Conservation (phyloP, 208 protist species). For the Trypanosoma grayi region DNA sequence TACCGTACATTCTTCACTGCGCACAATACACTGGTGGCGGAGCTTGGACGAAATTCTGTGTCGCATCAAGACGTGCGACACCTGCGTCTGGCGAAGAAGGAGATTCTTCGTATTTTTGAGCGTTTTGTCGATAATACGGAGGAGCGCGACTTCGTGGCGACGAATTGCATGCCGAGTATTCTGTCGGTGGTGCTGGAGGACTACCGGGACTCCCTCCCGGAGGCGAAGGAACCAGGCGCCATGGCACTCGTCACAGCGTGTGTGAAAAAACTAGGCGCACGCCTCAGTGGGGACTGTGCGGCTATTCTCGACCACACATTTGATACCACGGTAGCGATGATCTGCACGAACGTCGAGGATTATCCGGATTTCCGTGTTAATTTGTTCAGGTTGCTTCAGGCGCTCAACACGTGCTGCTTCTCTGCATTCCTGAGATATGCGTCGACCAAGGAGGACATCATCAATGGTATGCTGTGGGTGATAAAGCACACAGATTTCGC, state of each 20-base stretch:
- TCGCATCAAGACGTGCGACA: conserved; percentile 42
- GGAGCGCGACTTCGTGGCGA: conserved; percentile 85
- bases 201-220: conserved; percentile 90
- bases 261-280: conserved; percentile 83
- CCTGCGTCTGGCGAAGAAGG: conserved; percentile 95
- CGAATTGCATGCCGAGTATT: conserved; percentile 92
- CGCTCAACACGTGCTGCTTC: conserved; percentile 96
- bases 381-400: conserved; percentile 96
- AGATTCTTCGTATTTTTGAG: conserved; percentile 95
- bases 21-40: conserved; percentile 30
- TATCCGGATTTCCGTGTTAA: conserved; percentile 97
- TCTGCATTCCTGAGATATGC: conserved; percentile 72
- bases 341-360: conserved; percentile 95
- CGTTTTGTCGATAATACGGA: conserved; percentile 90
- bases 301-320: conserved; percentile 97
- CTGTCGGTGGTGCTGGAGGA: conserved; percentile 96
- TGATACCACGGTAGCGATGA: conserved; percentile 97
- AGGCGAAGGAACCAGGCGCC: conserved; percentile 93
- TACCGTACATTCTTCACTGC: conserved; percentile 91
- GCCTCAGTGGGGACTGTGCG: conserved; percentile 82
- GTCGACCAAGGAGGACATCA: conserved; percentile 70
- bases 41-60: conserved; percentile 29
- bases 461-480: conserved; percentile 97
- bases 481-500: conserved; percentile 97
- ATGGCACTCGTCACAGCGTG: conserved; percentile 90